Percentiles rank a stretch among this genome's conserved stretches.
phyloP scores from a whole-genome alignment of 2,329 filamentous ascomycete species.

The Rugonectria rugulosa region DNA sequence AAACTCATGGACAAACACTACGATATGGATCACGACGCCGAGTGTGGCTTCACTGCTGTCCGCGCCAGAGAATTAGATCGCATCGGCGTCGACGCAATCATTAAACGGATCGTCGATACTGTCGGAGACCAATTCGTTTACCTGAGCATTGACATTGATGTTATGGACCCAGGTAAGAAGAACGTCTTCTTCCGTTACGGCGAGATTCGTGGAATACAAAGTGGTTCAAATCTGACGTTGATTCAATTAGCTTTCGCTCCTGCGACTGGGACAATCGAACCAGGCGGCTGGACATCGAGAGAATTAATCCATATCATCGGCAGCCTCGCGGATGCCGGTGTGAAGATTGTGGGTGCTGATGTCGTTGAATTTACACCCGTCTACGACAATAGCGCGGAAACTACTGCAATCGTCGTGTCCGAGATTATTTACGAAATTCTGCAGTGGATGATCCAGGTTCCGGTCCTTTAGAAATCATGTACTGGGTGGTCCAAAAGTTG shows the following conservation, averaged over 20 bases:
- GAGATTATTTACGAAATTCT: constrained; percentile 86
- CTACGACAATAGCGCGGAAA: constrained; percentile 80
- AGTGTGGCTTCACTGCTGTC: constrained; percentile 33
- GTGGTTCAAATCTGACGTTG: too few relatives aligned
- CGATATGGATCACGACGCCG: constrained; percentile 32
- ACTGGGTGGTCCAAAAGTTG: too few relatives aligned
- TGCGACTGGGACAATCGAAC: constrained; percentile 83
- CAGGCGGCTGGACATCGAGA: constrained; percentile 84
- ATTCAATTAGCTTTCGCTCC: constrained; percentile 36
- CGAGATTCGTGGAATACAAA: too few relatives aligned
- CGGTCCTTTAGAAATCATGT: not conserved
- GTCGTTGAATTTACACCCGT: constrained; percentile 85
- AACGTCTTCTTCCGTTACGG: too few relatives aligned
- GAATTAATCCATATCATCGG: constrained; percentile 80
- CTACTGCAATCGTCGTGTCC: constrained; percentile 79
- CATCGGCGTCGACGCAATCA: too few relatives aligned
- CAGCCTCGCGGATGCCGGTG: constrained; percentile 64
- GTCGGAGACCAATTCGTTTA: constrained; percentile 63
- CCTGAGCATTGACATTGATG: constrained; percentile 79
- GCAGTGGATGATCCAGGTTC: constrained; percentile 68
- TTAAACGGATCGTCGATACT: too few relatives aligned
- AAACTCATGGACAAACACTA: constrained; percentile 62
- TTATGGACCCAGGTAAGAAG: constrained; percentile 69
- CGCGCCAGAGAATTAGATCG: too few relatives aligned
- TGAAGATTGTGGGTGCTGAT: constrained; percentile 86